A percentile compares a stretch with the other conserved stretches of the same genome.
Evolutionary conservation across 176 grass and related monocot species (phyloP).

Genomic region (Carex pumila): DNA sequence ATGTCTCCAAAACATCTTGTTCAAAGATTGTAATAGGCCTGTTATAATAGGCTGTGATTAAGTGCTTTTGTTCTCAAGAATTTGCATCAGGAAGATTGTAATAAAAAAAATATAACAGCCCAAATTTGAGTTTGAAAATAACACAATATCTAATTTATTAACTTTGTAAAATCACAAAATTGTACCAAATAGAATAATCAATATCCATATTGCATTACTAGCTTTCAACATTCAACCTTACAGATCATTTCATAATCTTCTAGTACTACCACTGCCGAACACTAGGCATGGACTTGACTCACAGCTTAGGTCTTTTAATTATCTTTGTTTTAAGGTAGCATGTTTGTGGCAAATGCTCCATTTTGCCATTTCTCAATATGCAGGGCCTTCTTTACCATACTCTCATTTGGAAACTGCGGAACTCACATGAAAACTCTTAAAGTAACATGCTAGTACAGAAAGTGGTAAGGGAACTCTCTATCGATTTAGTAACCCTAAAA

Average conservation of each 20-base stretch:
- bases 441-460: not conserved
- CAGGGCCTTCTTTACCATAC: not conserved
- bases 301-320: not conserved
- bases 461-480: not conserved
- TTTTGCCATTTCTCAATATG: not conserved
- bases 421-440: not conserved
- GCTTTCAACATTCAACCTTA: not conserved
- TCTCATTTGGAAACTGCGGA: not conserved
- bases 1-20: not conserved
- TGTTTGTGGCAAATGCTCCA: not conserved
- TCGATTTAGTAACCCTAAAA: not conserved
- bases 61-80: not conserved
- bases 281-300: not conserved
- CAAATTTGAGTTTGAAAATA: not conserved
- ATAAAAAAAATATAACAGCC: not conserved
- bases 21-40: not conserved
- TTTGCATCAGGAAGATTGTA: not conserved
- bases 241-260: not conserved
- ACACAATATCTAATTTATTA: not conserved
- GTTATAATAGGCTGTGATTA: not conserved
- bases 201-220: not conserved
- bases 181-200: not conserved
- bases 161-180: not conserved
- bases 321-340: not conserved
- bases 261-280: not conserved